Percentiles rank a stretch among this genome's conserved stretches.
Evolutionary conservation across 768 basidiomycete species (phyloP).

Genomic region (Termitomyces sp.): DNA sequence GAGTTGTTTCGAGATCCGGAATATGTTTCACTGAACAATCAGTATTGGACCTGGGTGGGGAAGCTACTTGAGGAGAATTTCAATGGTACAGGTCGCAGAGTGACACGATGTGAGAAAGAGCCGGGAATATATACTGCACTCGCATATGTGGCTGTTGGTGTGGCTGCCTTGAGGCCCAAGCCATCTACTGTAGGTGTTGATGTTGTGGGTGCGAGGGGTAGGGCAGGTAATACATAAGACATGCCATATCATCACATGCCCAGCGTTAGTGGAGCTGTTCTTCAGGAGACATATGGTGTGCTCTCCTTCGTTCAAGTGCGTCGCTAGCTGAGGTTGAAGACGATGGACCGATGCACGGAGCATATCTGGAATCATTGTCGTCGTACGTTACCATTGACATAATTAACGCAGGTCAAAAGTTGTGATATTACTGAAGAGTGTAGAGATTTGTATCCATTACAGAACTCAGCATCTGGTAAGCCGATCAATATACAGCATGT

Average conservation of each 20-base stretch:
- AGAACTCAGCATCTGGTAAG: background rate
- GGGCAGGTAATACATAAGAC: background rate
- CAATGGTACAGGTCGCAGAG: background rate
- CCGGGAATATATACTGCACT: background rate
- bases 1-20: background rate
- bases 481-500: background rate
- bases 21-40: background rate
- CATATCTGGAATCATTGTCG: background rate
- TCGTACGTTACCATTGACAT: background rate
- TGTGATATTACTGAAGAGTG: background rate
- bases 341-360: background rate
- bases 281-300: background rate
- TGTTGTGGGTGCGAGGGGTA: background rate
- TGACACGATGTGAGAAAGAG: background rate
- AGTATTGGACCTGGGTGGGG: background rate
- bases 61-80: background rate
- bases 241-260: background rate
- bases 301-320: background rate
- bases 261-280: background rate
- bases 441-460: background rate
- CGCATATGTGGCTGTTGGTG: constrained; percentile 1
- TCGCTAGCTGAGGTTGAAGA: too few relatives aligned
- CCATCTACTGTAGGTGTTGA: constrained; percentile 1
- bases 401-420: background rate
- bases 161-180: background rate